Percentiles rank a stretch among this genome's conserved stretches.
phyloP scores from a whole-genome alignment of 2,329 filamentous ascomycete genomes.

The Teratosphaeriaceae sp. region DNA sequence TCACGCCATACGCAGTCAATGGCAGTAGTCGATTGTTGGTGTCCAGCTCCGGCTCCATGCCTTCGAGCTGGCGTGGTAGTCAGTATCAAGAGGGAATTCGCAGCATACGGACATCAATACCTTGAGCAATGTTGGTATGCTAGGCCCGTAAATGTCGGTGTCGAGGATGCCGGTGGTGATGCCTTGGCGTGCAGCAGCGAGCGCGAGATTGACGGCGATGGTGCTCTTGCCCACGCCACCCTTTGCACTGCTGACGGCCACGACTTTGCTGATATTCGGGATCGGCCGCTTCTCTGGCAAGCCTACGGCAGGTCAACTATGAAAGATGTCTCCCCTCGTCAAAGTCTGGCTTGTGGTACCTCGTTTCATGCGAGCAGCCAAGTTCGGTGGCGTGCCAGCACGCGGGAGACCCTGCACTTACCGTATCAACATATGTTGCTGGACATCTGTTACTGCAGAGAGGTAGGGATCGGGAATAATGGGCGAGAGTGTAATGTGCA shows the following conservation, averaged over 20 bases:
- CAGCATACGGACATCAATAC: constrained; percentile 39
- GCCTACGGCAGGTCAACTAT: too few relatives aligned
- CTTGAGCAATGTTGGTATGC: constrained; percentile 82
- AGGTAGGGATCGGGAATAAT: too few relatives aligned
- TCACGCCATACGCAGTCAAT: constrained; percentile 87
- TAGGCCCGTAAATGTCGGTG: constrained; percentile 94
- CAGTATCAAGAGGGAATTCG: constrained; percentile 1
- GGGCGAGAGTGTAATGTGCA: neutral
- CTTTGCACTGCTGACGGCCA: constrained; percentile 95
- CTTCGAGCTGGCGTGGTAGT: constrained; percentile 20
- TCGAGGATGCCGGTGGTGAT: constrained; percentile 83
- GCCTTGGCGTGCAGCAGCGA: constrained; percentile 77
- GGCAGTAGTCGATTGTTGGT: constrained; percentile 70
- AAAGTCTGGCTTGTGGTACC: too few relatives aligned
- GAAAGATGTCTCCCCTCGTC: too few relatives aligned
- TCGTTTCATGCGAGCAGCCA: constrained; percentile 66
- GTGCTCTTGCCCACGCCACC: constrained; percentile 98
- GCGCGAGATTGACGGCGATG: constrained; percentile 83
- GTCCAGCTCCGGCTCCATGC: constrained; percentile 27
- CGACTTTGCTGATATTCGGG: constrained; percentile 77
- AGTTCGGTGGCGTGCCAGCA: constrained; percentile 57
- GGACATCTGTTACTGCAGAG: too few relatives aligned
- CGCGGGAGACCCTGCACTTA: constrained; percentile 68
- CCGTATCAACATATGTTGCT: neutral
- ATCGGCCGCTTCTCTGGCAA: constrained; percentile 77